These are phyloP conservation scores for Plasmodium chabaudi DNA, from an alignment of 169 alveolate species.

Conservation along the genomic window DNA sequence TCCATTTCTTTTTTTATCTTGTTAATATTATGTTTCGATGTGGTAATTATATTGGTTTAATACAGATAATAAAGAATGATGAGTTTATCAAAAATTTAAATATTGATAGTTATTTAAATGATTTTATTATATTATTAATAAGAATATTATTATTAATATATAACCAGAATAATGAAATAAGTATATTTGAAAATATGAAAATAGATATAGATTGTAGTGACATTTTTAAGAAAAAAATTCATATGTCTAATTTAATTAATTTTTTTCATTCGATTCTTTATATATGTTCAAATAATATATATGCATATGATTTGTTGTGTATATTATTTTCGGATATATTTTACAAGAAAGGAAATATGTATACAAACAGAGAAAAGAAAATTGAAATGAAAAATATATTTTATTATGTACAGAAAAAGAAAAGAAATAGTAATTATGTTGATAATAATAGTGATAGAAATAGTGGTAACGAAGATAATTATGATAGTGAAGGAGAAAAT, in stretches of 20 bases:
- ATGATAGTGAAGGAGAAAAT: neutral
- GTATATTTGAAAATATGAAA: constrained; percentile 51
- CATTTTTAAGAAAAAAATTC: constrained; percentile 55
- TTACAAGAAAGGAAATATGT: constrained; percentile 62
- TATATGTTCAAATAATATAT: constrained; percentile 58
- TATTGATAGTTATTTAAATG: constrained; percentile 49
- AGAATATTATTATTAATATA: constrained; percentile 68
- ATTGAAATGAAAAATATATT: constrained; percentile 68
- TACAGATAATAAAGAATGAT: constrained; percentile 63
- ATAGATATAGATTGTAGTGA: constrained; percentile 62
- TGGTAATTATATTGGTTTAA: constrained; percentile 73
- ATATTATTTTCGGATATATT: constrained; percentile 73
- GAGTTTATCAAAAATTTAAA: constrained; percentile 45
- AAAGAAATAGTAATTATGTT: neutral
- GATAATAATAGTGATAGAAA: neutral
- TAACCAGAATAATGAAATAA: constrained; percentile 36
- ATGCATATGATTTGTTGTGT: constrained; percentile 75
- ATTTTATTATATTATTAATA: constrained; percentile 68
- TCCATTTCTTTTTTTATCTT: constrained; percentile 67
- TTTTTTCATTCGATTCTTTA: constrained; percentile 58
- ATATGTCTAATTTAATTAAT: constrained; percentile 60
- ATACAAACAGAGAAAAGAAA: constrained; percentile 65
- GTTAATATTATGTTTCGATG: constrained; percentile 72
- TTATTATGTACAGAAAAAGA: constrained; percentile 17
- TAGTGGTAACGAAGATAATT: constrained; percentile 2